These are phyloP conservation scores for Eragrostis curvula DNA, from an alignment of 176 grass and related monocot species.

Conservation along the genomic window DNA sequence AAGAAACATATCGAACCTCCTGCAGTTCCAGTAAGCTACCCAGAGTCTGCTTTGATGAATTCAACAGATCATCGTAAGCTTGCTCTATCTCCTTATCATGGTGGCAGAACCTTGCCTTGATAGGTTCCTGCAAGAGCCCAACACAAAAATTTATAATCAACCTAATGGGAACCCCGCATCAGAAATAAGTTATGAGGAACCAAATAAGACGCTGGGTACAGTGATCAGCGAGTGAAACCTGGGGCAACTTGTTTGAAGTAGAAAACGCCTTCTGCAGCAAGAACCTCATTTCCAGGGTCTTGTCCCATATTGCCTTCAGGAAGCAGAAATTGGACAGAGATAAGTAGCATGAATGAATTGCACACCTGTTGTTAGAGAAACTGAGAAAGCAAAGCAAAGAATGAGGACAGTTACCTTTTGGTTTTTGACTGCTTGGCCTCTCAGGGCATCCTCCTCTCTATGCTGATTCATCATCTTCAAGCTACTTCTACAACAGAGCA, in stretches of 20 bases:
- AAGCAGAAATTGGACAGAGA: conserved; percentile 19
- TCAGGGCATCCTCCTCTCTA: conserved; percentile 76
- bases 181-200: background rate
- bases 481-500: conserved; percentile 33
- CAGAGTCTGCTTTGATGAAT: conserved; percentile 67
- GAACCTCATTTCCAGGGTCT: conserved; percentile 82
- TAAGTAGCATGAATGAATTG: background rate
- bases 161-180: background rate
- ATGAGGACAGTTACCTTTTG: conserved; percentile 58
- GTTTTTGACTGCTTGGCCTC: conserved; percentile 73
- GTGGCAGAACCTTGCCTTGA: conserved; percentile 68
- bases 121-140: conserved; percentile 65
- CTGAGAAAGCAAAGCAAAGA: background rate
- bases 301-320: conserved; percentile 82
- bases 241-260: conserved; percentile 86
- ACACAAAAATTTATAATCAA: background rate
- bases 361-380: too few relatives aligned
- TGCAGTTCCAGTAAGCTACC: conserved; percentile 77
- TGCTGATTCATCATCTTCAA: conserved; percentile 66
- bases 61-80: conserved; percentile 69
- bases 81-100: conserved; percentile 58
- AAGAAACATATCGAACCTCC: conserved; percentile 58
- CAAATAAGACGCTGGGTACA: background rate
- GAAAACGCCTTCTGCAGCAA: conserved; percentile 87
- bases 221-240: conserved; percentile 47